Base-by-base conservation (phyloP, 805 yeast genomes). In the Metschnikowia lochheadii region DNA sequence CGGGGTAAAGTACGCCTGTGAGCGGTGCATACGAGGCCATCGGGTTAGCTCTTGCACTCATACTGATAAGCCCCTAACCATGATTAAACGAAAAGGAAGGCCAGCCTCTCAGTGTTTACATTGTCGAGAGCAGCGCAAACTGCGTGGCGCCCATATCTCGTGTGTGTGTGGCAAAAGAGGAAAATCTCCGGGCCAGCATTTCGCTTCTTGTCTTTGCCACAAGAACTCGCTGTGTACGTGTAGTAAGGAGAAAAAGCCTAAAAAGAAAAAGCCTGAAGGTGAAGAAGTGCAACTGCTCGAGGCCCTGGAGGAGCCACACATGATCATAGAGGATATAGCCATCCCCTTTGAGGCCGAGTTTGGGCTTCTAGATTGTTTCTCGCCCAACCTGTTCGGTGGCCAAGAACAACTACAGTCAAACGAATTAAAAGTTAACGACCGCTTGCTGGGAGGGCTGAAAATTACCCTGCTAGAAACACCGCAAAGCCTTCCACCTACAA, bases 1-100 rank as follows among this genome's bases (percentile, higher is more conserved):
- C 61, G 98, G 97, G 36, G 85, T 88, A 56, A 92, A 94, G 65
- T 92, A 90, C 68, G 98, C 99, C 52, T 92, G 99, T 67, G 96
- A 90, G 59, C 75, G 97, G 53, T 92, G 99, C 68, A 91, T 94
- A 44, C 78, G 99, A 53, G 99, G 99, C 40, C 99, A 94, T 64
- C 76, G 99, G 48, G 99, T 92, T 42, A 87, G 97, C 1, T 83
- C 96, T 2, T 94, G 99, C 68, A 84, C 85, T 41, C 99, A 94
- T 66, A 82, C 91, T 0, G 96, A 94, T 58, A 89, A 88, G 62
- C 95, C 96, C 4, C 72, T 94, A 58, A 85, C 87, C 64, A 86
- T 86, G 87, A 92, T 94, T 66, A 94, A 94, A 64, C 97, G 96
- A 15, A 94, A 94, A 64, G 99, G 99, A 3, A 76, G 99, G 50